Evolutionary conservation across 1,284 basidiomycete species (phyloP).

Genomic region (Sanghuangporus sanghuang): DNA sequence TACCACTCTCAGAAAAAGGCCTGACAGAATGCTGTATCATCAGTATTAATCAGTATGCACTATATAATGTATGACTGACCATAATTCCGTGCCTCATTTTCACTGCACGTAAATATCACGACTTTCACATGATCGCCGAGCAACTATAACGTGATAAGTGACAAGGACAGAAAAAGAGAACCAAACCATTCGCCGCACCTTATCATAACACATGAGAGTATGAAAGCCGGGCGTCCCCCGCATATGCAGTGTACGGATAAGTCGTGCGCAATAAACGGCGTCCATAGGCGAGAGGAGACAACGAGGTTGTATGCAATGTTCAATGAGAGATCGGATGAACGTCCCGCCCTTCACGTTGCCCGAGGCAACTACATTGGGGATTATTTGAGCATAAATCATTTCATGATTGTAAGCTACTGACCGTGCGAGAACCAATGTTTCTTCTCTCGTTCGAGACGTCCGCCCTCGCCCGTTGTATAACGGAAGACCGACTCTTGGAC

Average conservation of each 20-base stretch:
- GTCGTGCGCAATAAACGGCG: conserved; percentile 89
- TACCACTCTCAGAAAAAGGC: conserved; percentile 80
- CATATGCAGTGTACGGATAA: conserved; percentile 84
- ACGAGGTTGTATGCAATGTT: conserved; percentile 91
- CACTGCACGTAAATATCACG: conserved; percentile 88
- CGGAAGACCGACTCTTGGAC: conserved; percentile 18
- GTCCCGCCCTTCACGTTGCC: conserved; percentile 35
- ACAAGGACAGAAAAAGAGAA: too few species aligned
- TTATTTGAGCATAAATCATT: neutral
- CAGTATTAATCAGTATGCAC: conserved; percentile 5
- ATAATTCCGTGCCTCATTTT: conserved; percentile 94
- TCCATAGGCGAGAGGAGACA: conserved; percentile 93
- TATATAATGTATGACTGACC: conserved; percentile 40
- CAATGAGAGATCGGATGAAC: conserved; percentile 65
- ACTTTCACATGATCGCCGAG: conserved; percentile 56
- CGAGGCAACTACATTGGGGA: neutral
- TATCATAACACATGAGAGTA: conserved; percentile 83
- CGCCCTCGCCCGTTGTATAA: conserved; percentile 13
- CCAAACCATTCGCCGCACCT: conserved; percentile 39
- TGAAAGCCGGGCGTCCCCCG: conserved; percentile 86
- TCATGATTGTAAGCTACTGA: conserved; percentile 30
- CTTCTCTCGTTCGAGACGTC: conserved; percentile 75
- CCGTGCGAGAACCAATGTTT: conserved; percentile 83
- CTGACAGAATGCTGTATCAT: conserved; percentile 32
- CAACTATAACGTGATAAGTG: too few species aligned